Evolutionary conservation across 2,329 filamentous ascomycete genomes (phyloP), one percentile per base, ranked within the genome.

Genomic region (Podosphaera fusca): DNA sequence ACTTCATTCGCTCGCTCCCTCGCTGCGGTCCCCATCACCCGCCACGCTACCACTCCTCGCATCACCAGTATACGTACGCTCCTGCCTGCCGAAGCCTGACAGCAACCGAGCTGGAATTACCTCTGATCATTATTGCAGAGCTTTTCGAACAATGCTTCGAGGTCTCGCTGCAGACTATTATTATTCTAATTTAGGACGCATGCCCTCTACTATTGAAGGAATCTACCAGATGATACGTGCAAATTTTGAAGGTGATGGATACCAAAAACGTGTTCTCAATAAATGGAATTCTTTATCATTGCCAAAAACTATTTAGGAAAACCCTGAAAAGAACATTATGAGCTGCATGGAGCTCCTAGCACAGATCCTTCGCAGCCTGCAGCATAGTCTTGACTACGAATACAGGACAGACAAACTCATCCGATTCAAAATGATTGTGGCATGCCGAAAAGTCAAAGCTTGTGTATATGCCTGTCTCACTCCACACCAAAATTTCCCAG

Each of bases 231-330:
- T 51, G 49, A 51, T 51, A n/a, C 21, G n/a, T 31, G 7, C 12
- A 51, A 51, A 51, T n/a, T 51, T 51, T 51, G 49, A 51, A 51
- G 12, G 49, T n/a, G 49, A 51, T n/a, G 30, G 34, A n/a, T 51
- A 51, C 21, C 29, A 51, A 9, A 21, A 51, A 34, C 49, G 49
- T 8, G n/a, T 51, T 30, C n/a, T 33, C 12, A 51, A 33, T n/a
- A 51, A 51, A 8, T 51, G 49, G 49, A 51, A 51, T 31, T 51
- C 49, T 4, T 31, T 31, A 5, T 7, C 12, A 10, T 34, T 51
- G n/a, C 21, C 29, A 51, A 51, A 51, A 31, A 31, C 34, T 31
- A 51, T 31, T 31, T 31, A 51, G 34, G 29, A 33, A 9, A 51
- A 51, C n/a, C 21, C 49, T 9, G 21, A 33, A n/a, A 51, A 51